Conservation (phyloP, 257 asterid species). For the Solanum dulcamara region DNA sequence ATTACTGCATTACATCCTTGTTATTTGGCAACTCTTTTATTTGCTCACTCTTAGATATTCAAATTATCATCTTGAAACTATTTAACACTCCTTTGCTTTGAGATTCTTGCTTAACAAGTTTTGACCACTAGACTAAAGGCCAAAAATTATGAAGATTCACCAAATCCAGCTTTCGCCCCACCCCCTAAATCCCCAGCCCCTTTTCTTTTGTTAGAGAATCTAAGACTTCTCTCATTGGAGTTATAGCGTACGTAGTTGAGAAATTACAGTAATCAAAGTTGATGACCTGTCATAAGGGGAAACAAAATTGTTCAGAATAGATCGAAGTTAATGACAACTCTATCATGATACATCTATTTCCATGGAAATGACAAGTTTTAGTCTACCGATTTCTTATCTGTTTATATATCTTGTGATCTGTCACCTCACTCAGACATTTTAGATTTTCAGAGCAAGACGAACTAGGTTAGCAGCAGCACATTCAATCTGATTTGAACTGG, state of each 20-base stretch:
- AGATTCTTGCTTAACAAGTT: background rate
- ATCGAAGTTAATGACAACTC: background rate
- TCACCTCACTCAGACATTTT: background rate
- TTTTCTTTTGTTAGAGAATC: background rate
- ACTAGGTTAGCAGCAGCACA: background rate
- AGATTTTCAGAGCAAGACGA: background rate
- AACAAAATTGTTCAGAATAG: background rate
- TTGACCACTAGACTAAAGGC: background rate
- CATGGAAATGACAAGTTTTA: background rate
- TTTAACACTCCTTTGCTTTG: background rate
- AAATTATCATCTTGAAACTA: background rate
- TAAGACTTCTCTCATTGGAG: background rate
- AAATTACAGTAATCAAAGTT: background rate
- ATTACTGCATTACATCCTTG: background rate
- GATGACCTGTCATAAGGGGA: background rate
- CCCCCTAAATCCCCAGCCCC: background rate
- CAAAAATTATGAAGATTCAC: background rate
- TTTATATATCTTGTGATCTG: background rate
- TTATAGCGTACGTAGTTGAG: background rate
- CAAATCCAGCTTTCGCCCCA: background rate
- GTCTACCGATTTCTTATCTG: background rate
- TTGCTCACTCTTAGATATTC: background rate
- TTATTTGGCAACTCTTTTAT: background rate
- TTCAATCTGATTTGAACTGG: background rate
- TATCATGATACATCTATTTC: background rate